A percentile compares a stretch with the other conserved stretches of the same genome.
Conservation (phyloP, 345 rosid genomes). For the Psidium friedrichsthalianum region DNA sequence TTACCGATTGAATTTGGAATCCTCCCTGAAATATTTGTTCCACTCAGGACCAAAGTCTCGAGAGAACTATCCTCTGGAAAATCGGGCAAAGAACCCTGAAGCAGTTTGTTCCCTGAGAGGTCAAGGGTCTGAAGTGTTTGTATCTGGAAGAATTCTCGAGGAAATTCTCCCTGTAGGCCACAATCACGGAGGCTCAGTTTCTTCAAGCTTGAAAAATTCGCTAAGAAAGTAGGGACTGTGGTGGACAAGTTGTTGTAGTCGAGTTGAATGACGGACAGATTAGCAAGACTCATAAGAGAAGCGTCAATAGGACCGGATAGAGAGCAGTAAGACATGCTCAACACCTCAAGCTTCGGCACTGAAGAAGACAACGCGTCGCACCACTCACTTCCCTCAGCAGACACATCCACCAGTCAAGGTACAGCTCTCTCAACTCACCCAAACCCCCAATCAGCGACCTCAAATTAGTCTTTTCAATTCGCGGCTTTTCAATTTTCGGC, state of each 20-base stretch:
- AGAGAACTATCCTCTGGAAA: constrained; percentile 9
- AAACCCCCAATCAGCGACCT: neutral
- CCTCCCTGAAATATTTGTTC: constrained; percentile 7
- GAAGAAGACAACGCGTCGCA: constrained; percentile 17
- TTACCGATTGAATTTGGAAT: constrained; percentile 22
- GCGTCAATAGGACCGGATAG: constrained; percentile 20
- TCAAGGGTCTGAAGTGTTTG: constrained; percentile 16
- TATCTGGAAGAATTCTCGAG: constrained; percentile 10
- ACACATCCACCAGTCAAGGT: constrained; percentile 16
- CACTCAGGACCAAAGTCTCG: constrained; percentile 1
- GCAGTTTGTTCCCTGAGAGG: neutral
- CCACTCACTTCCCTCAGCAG: constrained; percentile 15
- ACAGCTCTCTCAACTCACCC: neutral
- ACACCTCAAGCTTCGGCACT: constrained; percentile 4
- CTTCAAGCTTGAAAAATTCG: constrained; percentile 8
- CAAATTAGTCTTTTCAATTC: constrained; percentile 7
- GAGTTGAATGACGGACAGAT: constrained; percentile 11
- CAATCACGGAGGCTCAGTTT: constrained; percentile 3
- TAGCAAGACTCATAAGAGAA: neutral
- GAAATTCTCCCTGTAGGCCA: constrained; percentile 12
- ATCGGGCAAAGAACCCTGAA: constrained; percentile 9
- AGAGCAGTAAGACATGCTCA: constrained; percentile 19
- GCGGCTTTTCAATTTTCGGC: constrained; percentile 10
- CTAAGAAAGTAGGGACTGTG: constrained; percentile 14
- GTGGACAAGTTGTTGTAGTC: constrained; percentile 1